Percentiles rank a stretch among this genome's conserved stretches.
phyloP scores from a whole-genome alignment of 2,329 filamentous ascomycete genomes.

The Zymoseptoria passerinii region DNA sequence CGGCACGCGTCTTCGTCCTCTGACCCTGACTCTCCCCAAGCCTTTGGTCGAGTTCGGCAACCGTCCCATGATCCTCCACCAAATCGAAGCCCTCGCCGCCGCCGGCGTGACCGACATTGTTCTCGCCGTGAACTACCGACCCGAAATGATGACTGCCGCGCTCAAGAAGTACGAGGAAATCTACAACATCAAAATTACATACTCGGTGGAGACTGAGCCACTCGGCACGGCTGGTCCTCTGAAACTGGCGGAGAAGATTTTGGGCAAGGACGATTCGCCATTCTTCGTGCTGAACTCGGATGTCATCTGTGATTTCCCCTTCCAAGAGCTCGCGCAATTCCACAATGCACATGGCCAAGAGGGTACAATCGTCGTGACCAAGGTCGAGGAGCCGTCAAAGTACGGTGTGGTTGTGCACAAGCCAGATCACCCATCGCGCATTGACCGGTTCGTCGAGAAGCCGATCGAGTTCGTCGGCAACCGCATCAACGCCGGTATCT shows the following conservation, averaged over 20 bases:
- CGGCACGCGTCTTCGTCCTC: conserved; percentile 91
- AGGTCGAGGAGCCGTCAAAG: conserved; percentile 97
- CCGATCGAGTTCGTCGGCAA: conserved; percentile 97
- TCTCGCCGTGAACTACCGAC: conserved; percentile 95
- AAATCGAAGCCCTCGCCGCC: conserved; percentile 87
- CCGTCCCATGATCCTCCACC: conserved; percentile 98
- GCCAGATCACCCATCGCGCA: conserved; percentile 78
- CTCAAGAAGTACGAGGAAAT: conserved; percentile 89
- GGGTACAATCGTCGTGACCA: conserved; percentile 96
- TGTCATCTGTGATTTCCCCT: conserved; percentile 96
- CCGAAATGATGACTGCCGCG: conserved; percentile 93
- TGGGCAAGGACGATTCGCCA: conserved; percentile 85
- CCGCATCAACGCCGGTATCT: conserved; percentile 97
- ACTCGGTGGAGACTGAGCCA: conserved; percentile 93
- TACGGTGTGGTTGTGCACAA: conserved; percentile 98
- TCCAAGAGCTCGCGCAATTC: conserved; percentile 80
- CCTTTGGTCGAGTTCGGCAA: conserved; percentile 97
- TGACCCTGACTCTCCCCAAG: conserved; percentile 94
- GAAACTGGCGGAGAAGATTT: conserved; percentile 86
- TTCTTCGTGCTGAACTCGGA: conserved; percentile 99
- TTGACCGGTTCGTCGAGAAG: conserved; percentile 99
- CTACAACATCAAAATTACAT: conserved; percentile 92
- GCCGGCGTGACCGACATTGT: conserved; percentile 97
- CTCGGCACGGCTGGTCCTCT: conserved; percentile 90
- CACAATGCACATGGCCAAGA: conserved; percentile 90